Evolutionary conservation across 768 basidiomycete genomes (phyloP), one percentile per base, ranked within the genome.

Genomic region (Panaeolus papilionaceus): DNA sequence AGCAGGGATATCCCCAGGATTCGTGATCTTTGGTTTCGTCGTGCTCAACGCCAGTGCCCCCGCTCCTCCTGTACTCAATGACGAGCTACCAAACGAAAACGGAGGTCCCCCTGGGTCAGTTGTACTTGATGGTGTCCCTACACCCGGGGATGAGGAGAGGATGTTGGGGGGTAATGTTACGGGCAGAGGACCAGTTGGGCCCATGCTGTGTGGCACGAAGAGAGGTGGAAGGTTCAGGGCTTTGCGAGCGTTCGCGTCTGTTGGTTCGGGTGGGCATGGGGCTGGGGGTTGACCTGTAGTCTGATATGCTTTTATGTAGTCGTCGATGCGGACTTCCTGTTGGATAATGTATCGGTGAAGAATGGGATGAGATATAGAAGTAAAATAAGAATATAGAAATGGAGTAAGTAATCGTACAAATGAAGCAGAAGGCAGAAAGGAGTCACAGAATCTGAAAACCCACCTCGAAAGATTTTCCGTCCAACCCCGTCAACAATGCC

Each of bases 321-420:
- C 89, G 42, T 82, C 77, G 4, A 83, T 70, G 44, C 89, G 85
- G 28, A 81, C 75, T 79, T 90, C 89, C 89, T 90, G 71, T 68
- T 63, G 62, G 28, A 16, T 62, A 49, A 49, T 20, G 20, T n/a
- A 12, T 49, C 20, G 47, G 11, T 23, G 8, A 49, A 23, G 47
- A 49, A 12, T n/a, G 47, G 2, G 20, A 12, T 20, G 16, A 8
- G 10, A 6, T 23, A 12, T 49, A 49, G n/a, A 8, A 26, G 8
- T 7, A 26, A 11, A 23, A 23, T 2, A 2, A 23, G n/a, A 49
- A 67, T 37, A 58, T 23, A 70, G 54, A 51, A 54, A 67, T 39
- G 42, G 12, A 49, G 49, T 42, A 58, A 66, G 33, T 5, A 38
- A n/a, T 65, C n/a, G 1, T 18, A 51, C 67, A 6, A 42, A 42